These are phyloP conservation scores for Trichoderma asperelloides DNA, from an alignment of 495 filamentous ascomycete genomes.

Conservation along the genomic window DNA sequence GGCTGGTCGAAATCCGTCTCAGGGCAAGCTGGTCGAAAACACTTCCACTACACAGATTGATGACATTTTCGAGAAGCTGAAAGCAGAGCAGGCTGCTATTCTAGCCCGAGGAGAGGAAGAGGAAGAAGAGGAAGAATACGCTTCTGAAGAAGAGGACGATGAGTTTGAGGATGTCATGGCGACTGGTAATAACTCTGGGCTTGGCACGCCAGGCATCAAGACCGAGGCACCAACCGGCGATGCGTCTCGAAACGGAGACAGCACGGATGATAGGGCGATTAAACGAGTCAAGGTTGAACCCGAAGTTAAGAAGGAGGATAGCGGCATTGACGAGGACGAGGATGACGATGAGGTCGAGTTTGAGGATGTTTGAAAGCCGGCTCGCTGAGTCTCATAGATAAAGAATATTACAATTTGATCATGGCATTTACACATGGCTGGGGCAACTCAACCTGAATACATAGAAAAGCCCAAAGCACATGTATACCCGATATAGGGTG, in stretches of 20 bases:
- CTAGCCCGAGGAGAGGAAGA: slow-evolving; percentile 30
- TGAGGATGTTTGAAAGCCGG: slow-evolving; percentile 43
- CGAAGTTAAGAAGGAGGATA: slow-evolving; percentile 35
- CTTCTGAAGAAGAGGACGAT: slow-evolving; percentile 38
- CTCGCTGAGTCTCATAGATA: not conserved
- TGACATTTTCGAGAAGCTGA: slow-evolving; percentile 44
- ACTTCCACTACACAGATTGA: slow-evolving; percentile 34
- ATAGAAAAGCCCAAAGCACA: not conserved
- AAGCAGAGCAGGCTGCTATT: slow-evolving; percentile 43
- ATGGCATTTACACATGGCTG: not conserved
- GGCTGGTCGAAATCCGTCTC: slow-evolving; percentile 34
- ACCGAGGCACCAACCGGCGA: slow-evolving; percentile 19
- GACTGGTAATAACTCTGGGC: slow-evolving; percentile 2
- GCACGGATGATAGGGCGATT: slow-evolving; percentile 28
- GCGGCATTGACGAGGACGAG: slow-evolving; percentile 59
- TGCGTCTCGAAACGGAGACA: slow-evolving; percentile 19
- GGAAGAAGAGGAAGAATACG: slow-evolving; percentile 38
- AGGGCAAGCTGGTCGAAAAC: slow-evolving; percentile 29
- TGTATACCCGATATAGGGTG: no score
- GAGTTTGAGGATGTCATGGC: slow-evolving; percentile 36
- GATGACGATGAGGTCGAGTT: slow-evolving; percentile 56
- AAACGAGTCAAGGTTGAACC: slow-evolving; percentile 50
- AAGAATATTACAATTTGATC: not conserved
- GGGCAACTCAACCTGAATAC: not conserved
- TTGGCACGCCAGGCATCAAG: slow-evolving; percentile 9